Evolutionary conservation across 1,284 basidiomycete species (phyloP), one percentile per base, ranked within the genome.

Genomic region (Malassezia slooffiae): DNA sequence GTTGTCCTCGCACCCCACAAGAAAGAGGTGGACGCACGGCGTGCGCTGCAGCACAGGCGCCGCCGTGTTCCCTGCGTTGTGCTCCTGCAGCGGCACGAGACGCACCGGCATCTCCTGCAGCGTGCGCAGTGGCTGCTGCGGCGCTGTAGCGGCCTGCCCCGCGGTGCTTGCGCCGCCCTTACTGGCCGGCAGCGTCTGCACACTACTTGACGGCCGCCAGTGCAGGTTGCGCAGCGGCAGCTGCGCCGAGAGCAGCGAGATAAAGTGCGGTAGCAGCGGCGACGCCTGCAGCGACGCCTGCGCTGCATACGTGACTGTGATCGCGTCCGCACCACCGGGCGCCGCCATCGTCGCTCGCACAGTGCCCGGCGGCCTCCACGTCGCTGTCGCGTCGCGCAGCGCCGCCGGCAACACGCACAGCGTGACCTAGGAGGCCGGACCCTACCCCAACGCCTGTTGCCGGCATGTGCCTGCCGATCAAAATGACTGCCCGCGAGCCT

Each of bases 161-260:
- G 10, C 12, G 4, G 37, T 16, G 11, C 30, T 10, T 5, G 23
- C 23, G 3, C 9, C 23, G 10, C 34, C 16, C n/a, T n/a, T 20
- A 7, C 26, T 20, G 17, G 15, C 10, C 6, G 47, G 31, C 27
- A 42, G 28, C 16, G 38, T 29, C 11, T 32, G 32, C 13, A 34
- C 26, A 8, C 22, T 21, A 1, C 24, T 17, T 13, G 35, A 41
- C 8, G 63, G 62, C 24, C 55, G 56, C 65, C 64, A 67, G 38
- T 65, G 64, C 13, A 68, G 37, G 38, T 67, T 68, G 36, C 62
- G 56, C 20, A 69, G 51, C 4, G 66, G 66, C 8, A 69, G 45
- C 37, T 67, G 66, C 35, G 55, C 42, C 10, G 46, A 31, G 27
- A 69, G 50, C 12, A 60, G 46, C 3, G 36, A 39, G 24, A 55